Conservation (phyloP, 208 protist species). For the Acanthamoeba quina region DNA sequence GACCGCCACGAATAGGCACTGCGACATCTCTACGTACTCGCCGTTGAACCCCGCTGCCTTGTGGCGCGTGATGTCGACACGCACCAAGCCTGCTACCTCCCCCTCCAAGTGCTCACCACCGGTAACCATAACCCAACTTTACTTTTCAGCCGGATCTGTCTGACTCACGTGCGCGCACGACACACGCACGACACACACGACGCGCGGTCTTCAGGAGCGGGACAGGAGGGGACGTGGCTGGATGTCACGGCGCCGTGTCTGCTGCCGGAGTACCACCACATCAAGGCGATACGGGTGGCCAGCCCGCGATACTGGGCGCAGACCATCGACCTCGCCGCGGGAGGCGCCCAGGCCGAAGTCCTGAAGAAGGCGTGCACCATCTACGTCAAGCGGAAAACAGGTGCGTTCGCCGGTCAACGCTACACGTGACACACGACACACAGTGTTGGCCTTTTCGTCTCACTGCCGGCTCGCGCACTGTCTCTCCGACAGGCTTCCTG, state of each 20-base stretch:
- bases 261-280: slow-evolving; percentile 75
- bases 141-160: not conserved
- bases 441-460: not conserved
- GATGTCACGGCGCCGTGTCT: slow-evolving; percentile 77
- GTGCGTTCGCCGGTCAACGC: not conserved
- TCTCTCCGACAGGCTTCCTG: slow-evolving; percentile 49
- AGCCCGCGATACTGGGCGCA: slow-evolving; percentile 77
- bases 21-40: slow-evolving; percentile 96
- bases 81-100: slow-evolving; percentile 80
- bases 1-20: slow-evolving; percentile 80
- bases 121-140: not conserved
- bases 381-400: slow-evolving; percentile 79
- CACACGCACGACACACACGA: too few relatives aligned
- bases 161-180: too few relatives aligned
- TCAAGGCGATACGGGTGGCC: slow-evolving; percentile 74
- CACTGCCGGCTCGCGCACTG: not conserved
- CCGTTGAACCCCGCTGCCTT: slow-evolving; percentile 94
- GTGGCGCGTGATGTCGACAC: slow-evolving; percentile 95
- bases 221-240: slow-evolving; percentile 9
- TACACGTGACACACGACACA: too few relatives aligned
- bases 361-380: slow-evolving; percentile 33
- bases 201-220: not conserved
- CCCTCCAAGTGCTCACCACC: slow-evolving; percentile 75
- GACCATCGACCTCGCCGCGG: not conserved
- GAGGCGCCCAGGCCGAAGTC: not conserved